Conservation (phyloP, 192 early-diverging fungal species). For the Linderina pennispora region DNA sequence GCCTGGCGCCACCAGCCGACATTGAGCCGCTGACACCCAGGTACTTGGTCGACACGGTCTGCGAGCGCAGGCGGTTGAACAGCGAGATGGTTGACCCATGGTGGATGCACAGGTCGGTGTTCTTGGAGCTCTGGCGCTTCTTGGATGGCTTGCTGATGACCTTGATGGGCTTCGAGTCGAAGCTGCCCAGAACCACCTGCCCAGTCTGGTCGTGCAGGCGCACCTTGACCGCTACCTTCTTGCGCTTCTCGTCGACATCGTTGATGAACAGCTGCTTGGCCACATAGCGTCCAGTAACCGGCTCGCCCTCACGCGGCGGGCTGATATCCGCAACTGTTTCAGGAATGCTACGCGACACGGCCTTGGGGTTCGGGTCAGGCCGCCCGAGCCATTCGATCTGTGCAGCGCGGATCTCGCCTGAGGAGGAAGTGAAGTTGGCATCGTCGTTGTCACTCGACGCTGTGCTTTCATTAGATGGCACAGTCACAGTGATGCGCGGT, state of each 20-base stretch:
- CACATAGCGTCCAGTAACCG: conserved; percentile 63
- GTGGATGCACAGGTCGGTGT: conserved; percentile 77
- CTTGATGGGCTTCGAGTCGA: conserved; percentile 75
- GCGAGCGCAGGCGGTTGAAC: conserved; percentile 85
- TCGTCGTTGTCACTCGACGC: conserved; percentile 1
- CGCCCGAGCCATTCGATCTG: conserved; percentile 41
- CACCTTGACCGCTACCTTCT: conserved; percentile 68
- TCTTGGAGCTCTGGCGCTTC: conserved; percentile 81
- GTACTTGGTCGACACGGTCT: conserved; percentile 86
- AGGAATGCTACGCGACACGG: no score
- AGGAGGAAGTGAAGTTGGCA: conserved; percentile 3
- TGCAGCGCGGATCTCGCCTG: conserved; percentile 16
- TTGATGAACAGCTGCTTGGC: conserved; percentile 81
- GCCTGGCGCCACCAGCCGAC: conserved; percentile 44
- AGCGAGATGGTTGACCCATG: conserved; percentile 81
- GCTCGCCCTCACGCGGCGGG: conserved; percentile 42
- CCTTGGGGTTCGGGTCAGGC: conserved; percentile 41
- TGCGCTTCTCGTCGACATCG: conserved; percentile 79
- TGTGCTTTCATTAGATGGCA: conserved; percentile 24
- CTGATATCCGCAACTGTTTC: conserved; percentile 32
- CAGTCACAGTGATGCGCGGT: conserved; percentile 39
- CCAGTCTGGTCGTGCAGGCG: conserved; percentile 59
- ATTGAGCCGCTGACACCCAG: conserved; percentile 51
- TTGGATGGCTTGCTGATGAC: conserved; percentile 92
- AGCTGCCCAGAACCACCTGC: conserved; percentile 55